Evolutionary conservation across 805 yeast species (phyloP).

Genomic region (Debaryomyces castellii): DNA sequence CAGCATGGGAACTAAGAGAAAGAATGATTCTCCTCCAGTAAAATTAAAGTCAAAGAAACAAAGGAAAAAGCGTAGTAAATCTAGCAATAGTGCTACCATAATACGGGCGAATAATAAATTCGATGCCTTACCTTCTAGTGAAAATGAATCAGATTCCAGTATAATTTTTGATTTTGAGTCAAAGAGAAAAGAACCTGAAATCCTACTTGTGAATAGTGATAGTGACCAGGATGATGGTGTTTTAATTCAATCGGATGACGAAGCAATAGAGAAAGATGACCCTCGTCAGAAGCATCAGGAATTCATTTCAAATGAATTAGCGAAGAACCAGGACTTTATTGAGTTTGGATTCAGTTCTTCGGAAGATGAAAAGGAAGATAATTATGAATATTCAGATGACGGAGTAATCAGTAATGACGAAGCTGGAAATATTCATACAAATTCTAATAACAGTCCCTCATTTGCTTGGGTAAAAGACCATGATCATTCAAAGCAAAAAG

Average conservation of each 20-base stretch:
- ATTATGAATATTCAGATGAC: slow-evolving; percentile 28
- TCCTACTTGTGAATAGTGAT: slow-evolving; percentile 31
- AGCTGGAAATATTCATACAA: slow-evolving; percentile 22
- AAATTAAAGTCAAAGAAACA: slow-evolving; percentile 20
- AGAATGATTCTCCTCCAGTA: slow-evolving; percentile 17
- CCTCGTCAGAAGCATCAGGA: slow-evolving; percentile 7
- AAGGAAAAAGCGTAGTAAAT: slow-evolving; percentile 18
- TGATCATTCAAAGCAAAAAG: slow-evolving; percentile 74
- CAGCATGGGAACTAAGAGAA: slow-evolving; percentile 20
- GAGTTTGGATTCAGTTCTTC: slow-evolving; percentile 54
- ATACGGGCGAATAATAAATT: slow-evolving; percentile 19
- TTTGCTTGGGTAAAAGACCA: slow-evolving; percentile 79
- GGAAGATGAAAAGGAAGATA: slow-evolving; percentile 30
- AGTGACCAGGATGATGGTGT: slow-evolving; percentile 15
- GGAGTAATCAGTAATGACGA: slow-evolving; percentile 38
- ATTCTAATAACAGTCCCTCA: slow-evolving; percentile 25
- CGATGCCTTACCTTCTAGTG: slow-evolving; percentile 18
- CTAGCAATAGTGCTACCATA: slow-evolving; percentile 7
- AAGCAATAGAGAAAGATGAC: slow-evolving; percentile 5
- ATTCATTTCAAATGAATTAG: slow-evolving; percentile 31
- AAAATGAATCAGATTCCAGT: slow-evolving; percentile 23
- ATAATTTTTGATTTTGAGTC: slow-evolving; percentile 19
- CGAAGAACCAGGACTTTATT: slow-evolving; percentile 52
- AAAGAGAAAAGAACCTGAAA: slow-evolving; percentile 17
- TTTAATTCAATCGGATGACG: slow-evolving; percentile 22